Conservation (phyloP, 345 rosid genomes). For the Laguncularia racemosa region DNA sequence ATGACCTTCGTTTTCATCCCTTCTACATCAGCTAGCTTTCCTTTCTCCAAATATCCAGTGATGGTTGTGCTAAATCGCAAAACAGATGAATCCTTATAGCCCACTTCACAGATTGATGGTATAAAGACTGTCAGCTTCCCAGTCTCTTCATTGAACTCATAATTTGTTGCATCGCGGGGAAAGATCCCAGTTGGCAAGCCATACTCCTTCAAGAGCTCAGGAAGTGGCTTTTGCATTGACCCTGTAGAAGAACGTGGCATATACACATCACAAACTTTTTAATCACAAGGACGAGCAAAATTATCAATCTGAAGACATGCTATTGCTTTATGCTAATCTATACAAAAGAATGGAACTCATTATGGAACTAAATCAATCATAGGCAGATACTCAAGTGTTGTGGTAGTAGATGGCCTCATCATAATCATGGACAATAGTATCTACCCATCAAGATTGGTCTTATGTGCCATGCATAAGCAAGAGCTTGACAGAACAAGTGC, state of each 20-base stretch:
- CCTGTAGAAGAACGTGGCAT: slow-evolving; percentile 43
- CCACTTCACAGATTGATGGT: slow-evolving; percentile 79
- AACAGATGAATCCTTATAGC: slow-evolving; percentile 81
- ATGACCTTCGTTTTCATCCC: slow-evolving; percentile 88
- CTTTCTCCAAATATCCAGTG: slow-evolving; percentile 72
- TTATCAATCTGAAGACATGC: slow-evolving; percentile 66
- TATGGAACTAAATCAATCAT: too few relatives aligned
- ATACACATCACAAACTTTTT: slow-evolving; percentile 12
- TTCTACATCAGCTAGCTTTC: slow-evolving; percentile 73
- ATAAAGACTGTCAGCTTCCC: slow-evolving; percentile 70
- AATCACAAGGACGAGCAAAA: slow-evolving; percentile 67
- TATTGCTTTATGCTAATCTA: neutral
- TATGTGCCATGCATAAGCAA: too few relatives aligned
- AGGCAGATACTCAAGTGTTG: too few relatives aligned
- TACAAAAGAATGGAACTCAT: too few relatives aligned
- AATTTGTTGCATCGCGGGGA: slow-evolving; percentile 91
- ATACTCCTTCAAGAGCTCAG: slow-evolving; percentile 77
- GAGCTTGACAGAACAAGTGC: too few relatives aligned
- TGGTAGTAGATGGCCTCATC: too few relatives aligned
- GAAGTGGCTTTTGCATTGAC: slow-evolving; percentile 89
- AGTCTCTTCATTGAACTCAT: slow-evolving; percentile 83
- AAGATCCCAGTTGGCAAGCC: slow-evolving; percentile 81
- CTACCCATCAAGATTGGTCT: too few relatives aligned
- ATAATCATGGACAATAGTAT: too few relatives aligned
- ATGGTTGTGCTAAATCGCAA: slow-evolving; percentile 59